Evolutionary conservation across 2,329 filamentous ascomycete species (phyloP).

Genomic region (Epichloe elymi): DNA sequence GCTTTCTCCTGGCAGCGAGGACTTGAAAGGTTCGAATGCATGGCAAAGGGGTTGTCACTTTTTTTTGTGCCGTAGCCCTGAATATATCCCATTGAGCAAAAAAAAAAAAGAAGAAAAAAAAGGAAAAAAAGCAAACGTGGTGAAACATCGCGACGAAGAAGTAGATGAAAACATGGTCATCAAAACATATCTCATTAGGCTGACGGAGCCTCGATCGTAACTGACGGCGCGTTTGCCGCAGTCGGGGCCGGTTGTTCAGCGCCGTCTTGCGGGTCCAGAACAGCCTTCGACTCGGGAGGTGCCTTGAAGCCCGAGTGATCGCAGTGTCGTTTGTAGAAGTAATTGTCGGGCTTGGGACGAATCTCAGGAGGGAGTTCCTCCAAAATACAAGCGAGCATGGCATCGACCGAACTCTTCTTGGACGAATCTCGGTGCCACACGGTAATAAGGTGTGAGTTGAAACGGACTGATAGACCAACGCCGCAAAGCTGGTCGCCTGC

Average conservation of each 20-base stretch:
- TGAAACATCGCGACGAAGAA: not conserved
- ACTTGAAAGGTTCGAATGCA: not conserved
- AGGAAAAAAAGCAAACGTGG: not conserved
- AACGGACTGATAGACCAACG: constrained; percentile 73
- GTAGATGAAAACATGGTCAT: not conserved
- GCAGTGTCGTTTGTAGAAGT: constrained; percentile 80
- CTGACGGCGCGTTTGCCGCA: constrained; percentile 12
- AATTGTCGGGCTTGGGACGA: constrained; percentile 55
- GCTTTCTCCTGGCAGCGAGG: not conserved
- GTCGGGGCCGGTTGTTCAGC: constrained; percentile 20
- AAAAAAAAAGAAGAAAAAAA: not conserved
- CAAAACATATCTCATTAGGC: constrained; percentile 1
- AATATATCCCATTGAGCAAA: not conserved
- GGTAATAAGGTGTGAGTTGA: constrained; percentile 78
- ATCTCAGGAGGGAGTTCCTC: constrained; percentile 61
- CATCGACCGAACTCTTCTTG: constrained; percentile 66
- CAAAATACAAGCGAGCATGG: constrained; percentile 59
- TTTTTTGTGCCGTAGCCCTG: not conserved
- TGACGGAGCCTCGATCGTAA: constrained; percentile 13
- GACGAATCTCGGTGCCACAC: constrained; percentile 87
- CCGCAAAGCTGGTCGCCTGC: constrained; percentile 78
- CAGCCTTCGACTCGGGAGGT: constrained; percentile 43
- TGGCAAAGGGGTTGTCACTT: not conserved
- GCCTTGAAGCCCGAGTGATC: constrained; percentile 75
- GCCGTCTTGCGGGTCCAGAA: constrained; percentile 42